Percentiles rank a stretch among this genome's conserved stretches.
Evolutionary conservation across 495 filamentous ascomycete genomes (phyloP).

Genomic region (Annulohypoxylon nitens): DNA sequence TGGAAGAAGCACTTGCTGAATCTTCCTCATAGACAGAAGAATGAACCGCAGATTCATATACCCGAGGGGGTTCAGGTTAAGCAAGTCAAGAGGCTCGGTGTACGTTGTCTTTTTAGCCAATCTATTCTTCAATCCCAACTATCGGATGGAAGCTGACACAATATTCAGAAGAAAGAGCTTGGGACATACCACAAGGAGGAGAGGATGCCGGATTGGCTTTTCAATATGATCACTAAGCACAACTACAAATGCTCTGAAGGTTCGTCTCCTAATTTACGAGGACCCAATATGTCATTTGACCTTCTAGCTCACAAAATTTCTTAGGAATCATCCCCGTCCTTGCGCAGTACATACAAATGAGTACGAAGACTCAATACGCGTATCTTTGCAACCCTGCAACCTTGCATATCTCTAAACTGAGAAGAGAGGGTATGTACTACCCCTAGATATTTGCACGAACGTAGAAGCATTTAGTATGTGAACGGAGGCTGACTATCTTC

Average conservation of each 20-base stretch:
- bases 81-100: conserved; percentile 50
- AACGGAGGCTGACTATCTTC: not conserved
- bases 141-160: conserved; percentile 12
- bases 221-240: conserved; percentile 73
- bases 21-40: conserved; percentile 23
- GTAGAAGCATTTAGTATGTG: not conserved
- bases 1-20: conserved; percentile 45
- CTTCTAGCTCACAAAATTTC: conserved; percentile 47
- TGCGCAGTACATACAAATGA: conserved; percentile 76
- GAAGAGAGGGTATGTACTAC: conserved; percentile 67
- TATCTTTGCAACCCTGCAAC: conserved; percentile 84
- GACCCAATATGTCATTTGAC: conserved; percentile 36
- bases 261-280: conserved; percentile 66
- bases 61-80: conserved; percentile 5
- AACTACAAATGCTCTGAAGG: conserved; percentile 68
- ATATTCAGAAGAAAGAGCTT: conserved; percentile 70
- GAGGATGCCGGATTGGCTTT: conserved; percentile 87
- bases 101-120: conserved; percentile 27
- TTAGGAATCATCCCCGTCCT: conserved; percentile 80
- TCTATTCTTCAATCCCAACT: not conserved
- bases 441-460: not conserved
- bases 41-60: not conserved
- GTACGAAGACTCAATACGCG: conserved; percentile 71
- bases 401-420: conserved; percentile 84
- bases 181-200: conserved; percentile 89